phyloP scores from a whole-genome alignment of 345 rosid species.

The Odontarrhena argentea region DNA sequence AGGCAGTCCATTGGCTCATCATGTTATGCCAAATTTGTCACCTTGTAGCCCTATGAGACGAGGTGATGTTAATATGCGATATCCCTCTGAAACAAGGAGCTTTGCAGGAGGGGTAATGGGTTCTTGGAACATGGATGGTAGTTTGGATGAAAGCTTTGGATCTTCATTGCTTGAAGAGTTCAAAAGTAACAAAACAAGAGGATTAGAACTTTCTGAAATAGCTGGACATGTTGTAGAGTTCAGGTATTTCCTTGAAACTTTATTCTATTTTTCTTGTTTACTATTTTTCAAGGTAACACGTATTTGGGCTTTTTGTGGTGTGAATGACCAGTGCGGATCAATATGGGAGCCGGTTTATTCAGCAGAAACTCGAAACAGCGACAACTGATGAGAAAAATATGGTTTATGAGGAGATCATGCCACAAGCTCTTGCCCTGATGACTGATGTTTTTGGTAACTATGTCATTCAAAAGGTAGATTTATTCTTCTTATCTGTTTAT shows the following conservation, averaged over 20 bases:
- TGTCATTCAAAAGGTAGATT: conserved; percentile 67
- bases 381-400: conserved; percentile 57
- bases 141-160: conserved; percentile 54
- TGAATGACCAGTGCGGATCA: conserved; percentile 63
- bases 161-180: conserved; percentile 77
- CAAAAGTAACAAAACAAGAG: conserved; percentile 67
- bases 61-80: conserved; percentile 54
- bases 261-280: not conserved
- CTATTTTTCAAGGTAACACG: not conserved
- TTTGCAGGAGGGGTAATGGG: conserved; percentile 56
- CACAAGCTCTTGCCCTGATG: conserved; percentile 64
- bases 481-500: not conserved
- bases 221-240: conserved; percentile 75
- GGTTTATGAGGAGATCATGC: conserved; percentile 66
- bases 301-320: not conserved
- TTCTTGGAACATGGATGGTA: conserved; percentile 61
- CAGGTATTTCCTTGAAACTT: conserved; percentile 44
- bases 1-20: conserved; percentile 65
- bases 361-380: conserved; percentile 66
- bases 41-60: conserved; percentile 63
- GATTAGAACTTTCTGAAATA: conserved; percentile 70
- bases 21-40: conserved; percentile 54
- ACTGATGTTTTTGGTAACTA: conserved; percentile 76
- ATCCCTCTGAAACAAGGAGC: conserved; percentile 56
- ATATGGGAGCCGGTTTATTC: conserved; percentile 70